Percentiles rank a stretch among this genome's conserved stretches.
Conservation (phyloP, 768 basidiomycete species). For the Lactarius vividus region DNA sequence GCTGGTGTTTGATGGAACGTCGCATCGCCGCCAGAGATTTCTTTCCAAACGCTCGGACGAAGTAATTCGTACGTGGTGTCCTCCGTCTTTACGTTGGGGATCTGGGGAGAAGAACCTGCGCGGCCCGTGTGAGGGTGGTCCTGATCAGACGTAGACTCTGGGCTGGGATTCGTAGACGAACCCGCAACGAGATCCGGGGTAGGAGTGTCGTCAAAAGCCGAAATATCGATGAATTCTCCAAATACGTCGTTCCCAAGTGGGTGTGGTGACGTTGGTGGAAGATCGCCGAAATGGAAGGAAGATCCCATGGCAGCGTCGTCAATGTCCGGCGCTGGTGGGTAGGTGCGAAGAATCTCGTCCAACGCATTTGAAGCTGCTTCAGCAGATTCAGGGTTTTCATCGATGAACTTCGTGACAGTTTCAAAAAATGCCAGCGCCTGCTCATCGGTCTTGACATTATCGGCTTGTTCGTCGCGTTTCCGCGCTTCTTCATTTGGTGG, state of each 20-base stretch:
- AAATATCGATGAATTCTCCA: slow-evolving; percentile 67
- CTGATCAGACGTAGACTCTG: slow-evolving; percentile 67
- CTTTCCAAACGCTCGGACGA: slow-evolving; percentile 59
- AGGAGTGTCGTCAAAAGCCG: slow-evolving; percentile 54
- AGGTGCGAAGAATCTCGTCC: slow-evolving; percentile 61
- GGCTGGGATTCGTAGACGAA: slow-evolving; percentile 74
- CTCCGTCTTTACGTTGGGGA: slow-evolving; percentile 47
- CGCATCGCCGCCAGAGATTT: slow-evolving; percentile 74
- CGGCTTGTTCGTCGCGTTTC: slow-evolving; percentile 28
- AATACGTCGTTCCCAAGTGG: slow-evolving; percentile 46
- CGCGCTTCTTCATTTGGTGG: slow-evolving; percentile 45
- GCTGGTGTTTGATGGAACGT: slow-evolving; percentile 55
- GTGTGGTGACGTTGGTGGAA: slow-evolving; percentile 31
- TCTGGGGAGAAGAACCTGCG: slow-evolving; percentile 41
- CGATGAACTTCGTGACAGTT: slow-evolving; percentile 61
- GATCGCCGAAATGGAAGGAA: slow-evolving; percentile 32
- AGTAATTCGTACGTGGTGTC: slow-evolving; percentile 45
- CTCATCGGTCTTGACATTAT: slow-evolving; percentile 58
- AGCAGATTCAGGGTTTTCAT: slow-evolving; percentile 41
- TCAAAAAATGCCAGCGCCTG: slow-evolving; percentile 62
- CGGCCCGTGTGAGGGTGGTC: slow-evolving; percentile 42
- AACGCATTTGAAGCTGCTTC: slow-evolving; percentile 55
- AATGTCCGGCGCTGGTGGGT: slow-evolving; percentile 39
- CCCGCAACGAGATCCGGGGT: slow-evolving; percentile 72
- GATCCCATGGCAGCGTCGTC: slow-evolving; percentile 36